phyloP scores from a whole-genome alignment of 139 green algal species.

The Closterium sp. region DNA sequence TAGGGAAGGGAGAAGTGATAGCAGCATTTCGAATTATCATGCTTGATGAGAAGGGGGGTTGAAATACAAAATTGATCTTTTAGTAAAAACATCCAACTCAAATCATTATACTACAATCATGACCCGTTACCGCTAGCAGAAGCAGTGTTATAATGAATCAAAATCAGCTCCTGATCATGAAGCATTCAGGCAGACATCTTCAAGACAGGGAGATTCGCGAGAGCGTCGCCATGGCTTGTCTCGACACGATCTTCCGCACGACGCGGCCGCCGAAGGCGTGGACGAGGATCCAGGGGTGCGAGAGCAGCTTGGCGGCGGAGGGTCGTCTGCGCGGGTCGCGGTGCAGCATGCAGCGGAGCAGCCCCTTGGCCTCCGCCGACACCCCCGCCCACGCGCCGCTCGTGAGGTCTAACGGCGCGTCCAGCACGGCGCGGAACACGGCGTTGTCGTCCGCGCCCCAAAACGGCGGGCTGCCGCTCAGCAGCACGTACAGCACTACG shows the following conservation, averaged over 20 bases:
- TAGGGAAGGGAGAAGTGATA: too few relatives aligned
- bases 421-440: slow-evolving; percentile 1
- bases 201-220: background rate
- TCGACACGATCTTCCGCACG: background rate
- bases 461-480: slow-evolving; percentile 20
- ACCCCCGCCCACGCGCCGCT: slow-evolving; percentile 27
- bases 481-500: slow-evolving; percentile 24
- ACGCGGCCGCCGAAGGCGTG: background rate
- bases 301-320: slow-evolving; percentile 35
- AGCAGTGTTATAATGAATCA: background rate
- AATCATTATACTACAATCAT: too few relatives aligned
- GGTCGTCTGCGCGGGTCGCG: slow-evolving; percentile 29
- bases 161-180: background rate
- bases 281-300: slow-evolving; percentile 20
- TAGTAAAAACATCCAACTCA: too few relatives aligned
- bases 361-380: slow-evolving; percentile 34
- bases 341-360: slow-evolving; percentile 42
- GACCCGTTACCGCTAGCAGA: too few relatives aligned
- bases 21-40: too few relatives aligned
- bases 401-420: background rate
- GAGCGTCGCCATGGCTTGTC: background rate
- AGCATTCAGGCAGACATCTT: background rate
- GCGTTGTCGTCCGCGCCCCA: slow-evolving; percentile 2
- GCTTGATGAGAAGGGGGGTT: too few relatives aligned
- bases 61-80: too few relatives aligned